Evolutionary conservation across 164 flowering plant genomes (phyloP), one percentile per base, ranked within the genome.

Genomic region (Brasenia schreberi): DNA sequence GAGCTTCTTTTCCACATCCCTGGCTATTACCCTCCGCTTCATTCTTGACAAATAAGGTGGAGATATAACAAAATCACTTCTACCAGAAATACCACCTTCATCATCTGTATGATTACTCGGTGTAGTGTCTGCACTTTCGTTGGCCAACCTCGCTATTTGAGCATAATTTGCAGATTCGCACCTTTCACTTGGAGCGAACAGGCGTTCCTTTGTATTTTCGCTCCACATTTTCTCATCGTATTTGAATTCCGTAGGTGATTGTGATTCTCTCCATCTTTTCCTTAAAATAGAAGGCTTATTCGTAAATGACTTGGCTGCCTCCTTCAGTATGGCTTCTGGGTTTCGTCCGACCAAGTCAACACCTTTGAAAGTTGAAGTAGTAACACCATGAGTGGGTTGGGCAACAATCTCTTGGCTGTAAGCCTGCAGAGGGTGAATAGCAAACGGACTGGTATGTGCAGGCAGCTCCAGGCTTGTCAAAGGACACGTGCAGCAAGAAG

Each of bases 351-450:
- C 70, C 42, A 74, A 68, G 68, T 69, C 64, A 66, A 72, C 63
- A 70, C 75, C 62, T 74, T 79, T 85, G 16, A 49, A 14, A 49
- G 16, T 14, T 49, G 56, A 49, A 49, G 16, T 14, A 49, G 56
- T 49, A 49, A 68, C 60, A 75, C 69, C 77, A 74, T 74, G 96
- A 88, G 65, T 90, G 93, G 74, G 98, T 86, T 74, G 75, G 78
- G 79, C 78, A 81, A 74, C 79, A 9, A 49, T 49, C 56, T 49
- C 12, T 14, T 49, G 56, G 10, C 56, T 9, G 56, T 49, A 14
- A 49, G 56, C 16, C 16, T 33, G 39, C 39, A 33, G 39, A 33
- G 39, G 39, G 39, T 3, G 39, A 33, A n/a, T 66, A 63, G 65
- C 72, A n/a, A 43, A 65, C 61, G 69, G 45, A 70, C 75, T 74